A percentile compares a stretch with the other conserved stretches of the same genome.
Evolutionary conservation across 139 green algal species (phyloP).

Genomic region (Raphidocelis subcapitata): DNA sequence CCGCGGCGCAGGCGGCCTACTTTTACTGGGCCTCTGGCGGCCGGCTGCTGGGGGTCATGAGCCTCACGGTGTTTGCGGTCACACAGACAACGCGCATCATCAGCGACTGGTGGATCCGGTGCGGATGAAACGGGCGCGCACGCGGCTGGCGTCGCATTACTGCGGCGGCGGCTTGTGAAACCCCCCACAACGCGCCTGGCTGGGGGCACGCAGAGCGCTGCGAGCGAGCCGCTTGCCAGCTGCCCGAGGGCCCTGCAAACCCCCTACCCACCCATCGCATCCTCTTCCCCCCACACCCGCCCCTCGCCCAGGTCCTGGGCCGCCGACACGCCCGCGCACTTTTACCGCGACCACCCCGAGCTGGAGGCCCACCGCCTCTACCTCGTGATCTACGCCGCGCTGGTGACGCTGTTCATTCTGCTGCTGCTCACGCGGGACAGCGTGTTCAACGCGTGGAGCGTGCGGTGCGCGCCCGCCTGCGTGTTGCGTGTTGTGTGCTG

Average conservation of each 20-base stretch:
- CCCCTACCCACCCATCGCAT: neutral
- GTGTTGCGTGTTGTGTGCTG: too few relatives aligned
- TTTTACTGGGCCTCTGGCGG: constrained; percentile 48
- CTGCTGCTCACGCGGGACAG: constrained; percentile 51
- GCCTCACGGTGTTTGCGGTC: constrained; percentile 41
- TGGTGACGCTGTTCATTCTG: constrained; percentile 48
- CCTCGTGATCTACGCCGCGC: constrained; percentile 48
- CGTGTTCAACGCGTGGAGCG: constrained; percentile 43
- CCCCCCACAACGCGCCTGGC: too few relatives aligned
- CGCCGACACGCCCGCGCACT: constrained; percentile 11
- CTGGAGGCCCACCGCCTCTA: constrained; percentile 27
- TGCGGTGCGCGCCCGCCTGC: too few relatives aligned
- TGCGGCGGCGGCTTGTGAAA: too few relatives aligned
- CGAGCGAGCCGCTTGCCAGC: too few relatives aligned
- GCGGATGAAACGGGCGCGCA: too few relatives aligned
- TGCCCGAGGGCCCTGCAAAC: too few relatives aligned
- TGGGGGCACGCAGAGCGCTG: too few relatives aligned
- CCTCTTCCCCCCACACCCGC: neutral
- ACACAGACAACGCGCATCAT: constrained; percentile 51
- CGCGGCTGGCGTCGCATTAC: too few relatives aligned
- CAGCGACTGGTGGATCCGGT: constrained; percentile 38
- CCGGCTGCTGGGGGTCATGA: constrained; percentile 30
- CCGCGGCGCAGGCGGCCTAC: neutral
- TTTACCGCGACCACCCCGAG: constrained; percentile 6
- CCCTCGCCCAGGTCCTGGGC: constrained; percentile 7